Percentiles rank a stretch among this genome's conserved stretches.
These are phyloP conservation scores for Byssochlamys sp. DNA, from an alignment of 2,329 filamentous ascomycete genomes.

Conservation along the genomic window DNA sequence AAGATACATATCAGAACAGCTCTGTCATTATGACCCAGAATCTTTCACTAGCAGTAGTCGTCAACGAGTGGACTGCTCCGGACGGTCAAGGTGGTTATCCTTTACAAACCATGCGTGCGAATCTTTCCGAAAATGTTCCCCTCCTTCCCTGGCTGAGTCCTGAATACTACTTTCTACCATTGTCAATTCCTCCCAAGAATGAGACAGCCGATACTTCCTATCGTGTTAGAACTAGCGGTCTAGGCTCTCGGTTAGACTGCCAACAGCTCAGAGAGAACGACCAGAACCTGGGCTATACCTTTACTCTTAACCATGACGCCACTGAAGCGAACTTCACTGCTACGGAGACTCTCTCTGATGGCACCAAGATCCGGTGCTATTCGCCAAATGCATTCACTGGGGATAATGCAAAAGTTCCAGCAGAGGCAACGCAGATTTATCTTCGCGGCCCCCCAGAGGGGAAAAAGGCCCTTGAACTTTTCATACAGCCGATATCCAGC, in stretches of 20 bases:
- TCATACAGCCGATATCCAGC: background rate
- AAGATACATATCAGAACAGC: background rate
- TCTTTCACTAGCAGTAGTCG: background rate
- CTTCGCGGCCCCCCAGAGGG: slow-evolving; percentile 1
- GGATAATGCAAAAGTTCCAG: slow-evolving; percentile 10
- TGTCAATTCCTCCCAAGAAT: slow-evolving; percentile 12
- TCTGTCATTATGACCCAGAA: background rate
- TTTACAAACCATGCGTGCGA: slow-evolving; percentile 38
- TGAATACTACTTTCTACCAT: slow-evolving; percentile 41
- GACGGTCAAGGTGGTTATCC: slow-evolving; percentile 20
- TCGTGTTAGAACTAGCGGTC: slow-evolving; percentile 20
- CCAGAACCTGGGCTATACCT: background rate
- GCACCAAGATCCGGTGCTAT: background rate
- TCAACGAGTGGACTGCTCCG: slow-evolving; percentile 11
- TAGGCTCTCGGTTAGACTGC: slow-evolving; percentile 30
- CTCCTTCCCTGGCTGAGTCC: slow-evolving; percentile 44
- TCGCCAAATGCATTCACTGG: background rate
- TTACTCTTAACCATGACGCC: background rate
- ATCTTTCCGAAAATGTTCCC: slow-evolving; percentile 33
- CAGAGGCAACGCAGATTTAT: slow-evolving; percentile 2
- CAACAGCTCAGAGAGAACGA: slow-evolving; percentile 9
- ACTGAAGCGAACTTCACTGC: background rate
- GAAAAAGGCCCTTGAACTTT: background rate
- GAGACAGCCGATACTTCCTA: slow-evolving; percentile 5
- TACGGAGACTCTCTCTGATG: background rate